Percentiles rank a stretch among this genome's conserved stretches.
phyloP scores from a whole-genome alignment of 2,329 filamentous ascomycete species.

The Talaromyces sp. region DNA sequence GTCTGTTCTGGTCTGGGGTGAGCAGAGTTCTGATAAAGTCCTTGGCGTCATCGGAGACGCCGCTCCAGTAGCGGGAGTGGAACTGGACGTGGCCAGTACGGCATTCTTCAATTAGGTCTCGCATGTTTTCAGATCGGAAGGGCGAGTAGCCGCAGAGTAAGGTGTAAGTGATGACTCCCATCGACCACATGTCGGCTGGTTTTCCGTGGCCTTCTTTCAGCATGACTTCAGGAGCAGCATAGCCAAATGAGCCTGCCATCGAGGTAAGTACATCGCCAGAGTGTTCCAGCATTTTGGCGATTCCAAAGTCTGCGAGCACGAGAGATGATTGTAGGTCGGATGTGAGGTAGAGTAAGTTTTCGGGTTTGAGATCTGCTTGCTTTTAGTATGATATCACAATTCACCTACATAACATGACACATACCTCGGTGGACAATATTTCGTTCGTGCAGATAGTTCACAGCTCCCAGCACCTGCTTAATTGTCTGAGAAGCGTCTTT shows the following conservation, averaged over 20 bases:
- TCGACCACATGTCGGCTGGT: conserved; percentile 98
- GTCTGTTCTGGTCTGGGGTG: conserved; percentile 68
- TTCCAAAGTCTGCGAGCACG: conserved; percentile 94
- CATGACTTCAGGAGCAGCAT: conserved; percentile 97
- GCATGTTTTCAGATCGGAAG: conserved; percentile 89
- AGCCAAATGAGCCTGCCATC: conserved; percentile 98
- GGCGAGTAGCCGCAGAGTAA: conserved; percentile 96
- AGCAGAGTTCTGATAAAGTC: conserved; percentile 82
- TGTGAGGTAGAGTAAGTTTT: conserved; percentile 92
- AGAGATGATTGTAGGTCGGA: conserved; percentile 71
- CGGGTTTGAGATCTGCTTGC: conserved; percentile 80
- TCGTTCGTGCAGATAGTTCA: conserved; percentile 88
- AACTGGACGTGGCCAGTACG: conserved; percentile 78
- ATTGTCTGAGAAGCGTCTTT: conserved; percentile 97
- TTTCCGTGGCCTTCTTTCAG: conserved; percentile 95
- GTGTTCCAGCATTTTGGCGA: conserved; percentile 93
- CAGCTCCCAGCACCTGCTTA: conserved; percentile 84
- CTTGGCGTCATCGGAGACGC: conserved; percentile 92
- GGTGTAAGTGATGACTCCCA: conserved; percentile 98
- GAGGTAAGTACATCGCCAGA: conserved; percentile 90
- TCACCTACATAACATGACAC: conserved; percentile 12
- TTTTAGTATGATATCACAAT: conserved; percentile 5
- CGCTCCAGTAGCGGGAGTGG: conserved; percentile 97
- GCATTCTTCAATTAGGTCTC: conserved; percentile 92
- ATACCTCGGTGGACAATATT: conserved; percentile 93